Percentiles rank a stretch among this genome's conserved stretches.
phyloP scores from a whole-genome alignment of 2,329 filamentous ascomycete species.

The Dactylellina parvicollis region DNA sequence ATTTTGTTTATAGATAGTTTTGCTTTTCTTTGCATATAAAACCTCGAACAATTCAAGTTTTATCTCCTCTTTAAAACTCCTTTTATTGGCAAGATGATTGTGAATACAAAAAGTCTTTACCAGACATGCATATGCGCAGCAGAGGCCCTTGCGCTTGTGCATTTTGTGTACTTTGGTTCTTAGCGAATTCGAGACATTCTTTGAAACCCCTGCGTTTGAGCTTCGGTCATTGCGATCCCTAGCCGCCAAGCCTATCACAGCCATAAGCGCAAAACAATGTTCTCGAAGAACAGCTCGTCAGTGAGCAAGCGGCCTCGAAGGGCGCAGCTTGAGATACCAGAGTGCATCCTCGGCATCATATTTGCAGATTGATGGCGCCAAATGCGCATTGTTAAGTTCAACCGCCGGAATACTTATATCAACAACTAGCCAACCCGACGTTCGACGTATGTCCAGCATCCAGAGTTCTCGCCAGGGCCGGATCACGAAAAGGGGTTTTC shows the following conservation, averaged over 20 bases:
- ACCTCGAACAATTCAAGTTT: not conserved
- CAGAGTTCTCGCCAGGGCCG: too few species aligned
- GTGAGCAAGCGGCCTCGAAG: not conserved
- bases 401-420: too few species aligned
- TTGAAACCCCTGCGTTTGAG: not conserved
- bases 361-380: not conserved
- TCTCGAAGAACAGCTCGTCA: not conserved
- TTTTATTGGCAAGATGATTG: not conserved
- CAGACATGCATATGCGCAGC: too few species aligned
- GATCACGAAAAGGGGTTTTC: not conserved
- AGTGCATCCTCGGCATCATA: not conserved
- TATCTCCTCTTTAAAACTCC: not conserved
- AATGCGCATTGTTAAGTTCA: not conserved
- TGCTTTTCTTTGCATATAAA: not conserved
- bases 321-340: not conserved
- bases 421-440: too few species aligned
- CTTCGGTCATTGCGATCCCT: not conserved
- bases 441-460: too few species aligned
- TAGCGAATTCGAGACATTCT: too few species aligned
- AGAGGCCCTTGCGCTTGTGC: too few species aligned
- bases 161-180: too few species aligned
- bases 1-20: slow-evolving; percentile 11
- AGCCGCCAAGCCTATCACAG: not conserved
- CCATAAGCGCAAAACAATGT: slow-evolving; percentile 11
- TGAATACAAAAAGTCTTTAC: too few species aligned